A percentile compares a stretch with the other conserved stretches of the same genome.
phyloP scores from a whole-genome alignment of 2,329 filamentous ascomycete species.

The Colletotrichum acutatum region DNA sequence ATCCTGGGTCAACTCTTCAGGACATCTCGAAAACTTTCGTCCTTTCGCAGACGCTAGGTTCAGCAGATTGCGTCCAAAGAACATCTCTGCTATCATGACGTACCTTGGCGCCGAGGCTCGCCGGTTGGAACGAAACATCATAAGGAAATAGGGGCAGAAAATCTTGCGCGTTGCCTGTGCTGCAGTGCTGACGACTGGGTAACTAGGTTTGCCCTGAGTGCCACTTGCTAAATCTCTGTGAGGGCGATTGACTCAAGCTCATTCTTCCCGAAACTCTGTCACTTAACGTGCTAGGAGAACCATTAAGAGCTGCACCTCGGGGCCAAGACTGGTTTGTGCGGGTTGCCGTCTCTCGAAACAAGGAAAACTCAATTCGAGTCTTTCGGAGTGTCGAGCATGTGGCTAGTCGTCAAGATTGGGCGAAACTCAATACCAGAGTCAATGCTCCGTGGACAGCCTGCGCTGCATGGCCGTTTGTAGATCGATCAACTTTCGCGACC shows the following conservation, averaged over 20 bases:
- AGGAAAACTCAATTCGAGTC: slow-evolving; percentile 7
- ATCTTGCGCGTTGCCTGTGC: not conserved
- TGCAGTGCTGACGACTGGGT: not conserved
- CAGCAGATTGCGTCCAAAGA: not conserved
- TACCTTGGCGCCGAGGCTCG: slow-evolving; percentile 25
- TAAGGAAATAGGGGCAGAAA: not conserved
- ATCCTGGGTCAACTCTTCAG: not conserved
- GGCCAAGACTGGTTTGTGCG: slow-evolving; percentile 7
- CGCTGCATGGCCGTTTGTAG: not conserved
- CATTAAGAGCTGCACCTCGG: not conserved
- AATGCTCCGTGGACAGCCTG: not conserved
- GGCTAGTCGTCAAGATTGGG: too few relatives aligned
- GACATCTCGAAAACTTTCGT: not conserved
- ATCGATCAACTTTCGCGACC: not conserved
- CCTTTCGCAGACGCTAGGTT: not conserved
- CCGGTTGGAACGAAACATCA: slow-evolving; percentile 1
- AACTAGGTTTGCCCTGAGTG: not conserved
- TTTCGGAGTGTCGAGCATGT: not conserved
- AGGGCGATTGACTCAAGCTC: slow-evolving; percentile 15
- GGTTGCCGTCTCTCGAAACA: not conserved
- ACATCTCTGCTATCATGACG: not conserved
- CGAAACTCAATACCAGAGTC: not conserved
- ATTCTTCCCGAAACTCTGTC: slow-evolving; percentile 27
- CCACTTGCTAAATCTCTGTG: not conserved
- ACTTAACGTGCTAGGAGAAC: not conserved